Evolutionary conservation across 2,329 filamentous ascomycete genomes (phyloP).

Genomic region (Hysterium pulicare): DNA sequence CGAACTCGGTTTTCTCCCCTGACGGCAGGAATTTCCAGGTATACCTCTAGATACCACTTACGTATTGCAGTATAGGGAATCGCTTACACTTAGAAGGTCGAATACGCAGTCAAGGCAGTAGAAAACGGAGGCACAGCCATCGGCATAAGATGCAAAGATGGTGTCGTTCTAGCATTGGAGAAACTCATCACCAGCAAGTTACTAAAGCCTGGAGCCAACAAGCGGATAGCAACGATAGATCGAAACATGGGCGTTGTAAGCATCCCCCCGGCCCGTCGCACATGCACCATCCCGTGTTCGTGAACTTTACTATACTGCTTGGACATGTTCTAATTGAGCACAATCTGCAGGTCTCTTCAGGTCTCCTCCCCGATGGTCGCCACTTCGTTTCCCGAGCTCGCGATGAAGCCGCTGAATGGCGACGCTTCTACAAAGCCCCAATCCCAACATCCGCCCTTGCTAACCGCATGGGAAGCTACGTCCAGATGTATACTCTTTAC

Average conservation of each 20-base stretch:
- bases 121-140: conserved; percentile 96
- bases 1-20: conserved; percentile 99
- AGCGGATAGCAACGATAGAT: conserved; percentile 93
- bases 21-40: conserved; percentile 99
- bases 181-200: conserved; percentile 96
- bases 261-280: conserved; percentile 11
- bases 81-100: conserved; percentile 51
- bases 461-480: conserved; percentile 89
- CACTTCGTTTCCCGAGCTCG: conserved; percentile 93
- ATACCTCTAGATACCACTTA: conserved; percentile 8
- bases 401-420: conserved; percentile 89
- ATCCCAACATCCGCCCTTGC: conserved; percentile 87
- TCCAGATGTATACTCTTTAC: conserved; percentile 97
- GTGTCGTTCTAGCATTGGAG: conserved; percentile 91
- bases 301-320: background rate
- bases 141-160: conserved; percentile 95
- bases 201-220: conserved; percentile 91
- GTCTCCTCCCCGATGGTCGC: conserved; percentile 89
- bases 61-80: background rate
- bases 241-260: conserved; percentile 89
- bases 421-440: conserved; percentile 88
- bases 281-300: no score
- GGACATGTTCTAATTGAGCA: conserved; percentile 4
- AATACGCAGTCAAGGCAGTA: conserved; percentile 98
- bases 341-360: conserved; percentile 74